Evolutionary conservation across 805 yeast genomes (phyloP), one percentile per base, ranked within the genome.

Genomic region (Pichia insulana): DNA sequence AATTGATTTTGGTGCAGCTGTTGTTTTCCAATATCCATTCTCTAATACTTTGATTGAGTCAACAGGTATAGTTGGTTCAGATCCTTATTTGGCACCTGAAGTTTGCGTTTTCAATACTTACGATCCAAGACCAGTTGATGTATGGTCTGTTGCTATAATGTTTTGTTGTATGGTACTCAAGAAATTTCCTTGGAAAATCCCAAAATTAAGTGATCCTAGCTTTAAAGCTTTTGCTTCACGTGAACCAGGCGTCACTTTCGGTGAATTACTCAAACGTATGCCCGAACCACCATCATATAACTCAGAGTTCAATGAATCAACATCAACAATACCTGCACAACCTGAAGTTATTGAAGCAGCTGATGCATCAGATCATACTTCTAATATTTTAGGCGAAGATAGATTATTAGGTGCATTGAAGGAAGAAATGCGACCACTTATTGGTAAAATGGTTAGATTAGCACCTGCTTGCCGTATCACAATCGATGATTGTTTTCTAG

Each of bases 181-280:
- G 57, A 83, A 87, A 64, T 88, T 88, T 64, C 96, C 96, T 8
- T 88, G 96, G 96, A 87, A 86, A 58, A 85, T 86, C 7, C 96
- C 97, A 8, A 82, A 85, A 55, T 62, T 78, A 40, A 69, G 81
- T 39, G 96, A 88, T 61, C 76, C 79, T 51, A 80, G 92, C 47
- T 89, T 88, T 65, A 85, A 83, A 62, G 60, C 85, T 51, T 89
- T 85, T 59, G 82, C 90, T 36, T 76, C 84, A 22, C 76, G 88
- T 26, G 80, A 76, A 51, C 74, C 80, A 28, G 83, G 83, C 43
- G 76, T 70, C 40, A 75, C 88, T 0, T 64, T 84, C 46, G 78
- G 80, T 50, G 79, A 82, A 22, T 56, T 80, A 39, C 68, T 80
- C 44, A 72, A 78, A 45, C 63, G 68, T 45, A 62, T 74, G 7